Evolutionary conservation across 169 alveolate species (phyloP).

Genomic region (Plasmodium fragile): DNA sequence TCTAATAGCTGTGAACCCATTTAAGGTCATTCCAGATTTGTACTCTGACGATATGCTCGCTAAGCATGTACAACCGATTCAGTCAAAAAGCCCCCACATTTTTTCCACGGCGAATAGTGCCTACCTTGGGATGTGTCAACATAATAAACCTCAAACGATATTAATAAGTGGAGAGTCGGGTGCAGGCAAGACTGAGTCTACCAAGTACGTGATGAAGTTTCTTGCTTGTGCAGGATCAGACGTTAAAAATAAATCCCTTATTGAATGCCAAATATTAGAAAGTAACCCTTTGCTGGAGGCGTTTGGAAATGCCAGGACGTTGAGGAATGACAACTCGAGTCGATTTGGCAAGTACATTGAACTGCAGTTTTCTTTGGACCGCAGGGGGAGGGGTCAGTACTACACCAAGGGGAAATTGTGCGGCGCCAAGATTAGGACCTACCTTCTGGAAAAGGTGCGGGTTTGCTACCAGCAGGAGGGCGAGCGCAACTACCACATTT

Average conservation of each 20-base stretch:
- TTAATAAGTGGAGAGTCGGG: conserved; percentile 99
- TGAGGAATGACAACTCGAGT: conserved; percentile 95
- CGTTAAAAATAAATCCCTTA: conserved; percentile 78
- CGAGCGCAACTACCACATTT: conserved; percentile 98
- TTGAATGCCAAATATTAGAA: conserved; percentile 94
- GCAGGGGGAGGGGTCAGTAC: neutral
- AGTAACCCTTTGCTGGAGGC: conserved; percentile 99
- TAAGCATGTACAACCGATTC: conserved; percentile 77
- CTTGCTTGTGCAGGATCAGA: conserved; percentile 93
- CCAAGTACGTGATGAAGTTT: conserved; percentile 96
- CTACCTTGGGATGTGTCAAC: conserved; percentile 90
- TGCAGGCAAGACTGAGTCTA: conserved; percentile 99
- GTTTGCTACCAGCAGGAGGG: conserved; percentile 94
- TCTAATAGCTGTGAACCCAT: conserved; percentile 98
- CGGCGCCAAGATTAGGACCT: conserved; percentile 97
- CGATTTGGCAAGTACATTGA: conserved; percentile 99
- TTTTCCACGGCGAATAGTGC: conserved; percentile 95
- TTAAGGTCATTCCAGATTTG: conserved; percentile 85
- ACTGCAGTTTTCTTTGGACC: conserved; percentile 88
- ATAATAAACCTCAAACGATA: conserved; percentile 93
- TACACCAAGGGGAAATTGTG: conserved; percentile 88
- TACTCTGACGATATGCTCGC: conserved; percentile 78
- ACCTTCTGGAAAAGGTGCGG: conserved; percentile 97
- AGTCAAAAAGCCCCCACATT: conserved; percentile 93
- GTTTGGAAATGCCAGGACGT: conserved; percentile 98